Percentiles rank a stretch among this genome's conserved stretches.
phyloP scores from a whole-genome alignment of 2,329 filamentous ascomycete species.

The Sporothrix inflata region DNA sequence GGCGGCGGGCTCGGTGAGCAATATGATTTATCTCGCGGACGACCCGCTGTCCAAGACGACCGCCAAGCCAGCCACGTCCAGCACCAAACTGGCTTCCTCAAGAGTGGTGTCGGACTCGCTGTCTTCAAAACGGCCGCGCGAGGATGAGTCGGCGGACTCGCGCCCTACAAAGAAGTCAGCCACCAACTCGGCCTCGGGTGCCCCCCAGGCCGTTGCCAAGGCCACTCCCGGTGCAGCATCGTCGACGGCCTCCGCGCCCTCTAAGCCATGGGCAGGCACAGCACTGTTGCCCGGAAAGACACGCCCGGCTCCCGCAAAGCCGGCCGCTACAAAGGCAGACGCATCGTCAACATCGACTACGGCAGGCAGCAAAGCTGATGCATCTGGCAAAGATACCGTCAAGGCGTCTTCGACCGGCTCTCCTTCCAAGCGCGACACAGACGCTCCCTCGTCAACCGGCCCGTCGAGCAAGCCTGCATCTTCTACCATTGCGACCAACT shows the following conservation, averaged over 20 bases:
- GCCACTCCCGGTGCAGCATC: constrained; percentile 37
- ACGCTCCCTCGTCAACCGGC: not conserved
- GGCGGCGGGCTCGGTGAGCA: constrained; percentile 22
- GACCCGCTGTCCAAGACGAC: constrained; percentile 19
- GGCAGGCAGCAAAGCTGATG: constrained; percentile 30
- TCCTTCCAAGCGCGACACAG: constrained; percentile 16
- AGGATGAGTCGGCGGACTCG: constrained; percentile 44
- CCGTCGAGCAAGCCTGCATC: not conserved
- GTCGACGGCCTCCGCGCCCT: constrained; percentile 37
- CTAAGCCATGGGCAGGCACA: constrained; percentile 40
- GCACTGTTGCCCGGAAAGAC: constrained; percentile 52
- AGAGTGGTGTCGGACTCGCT: constrained; percentile 35
- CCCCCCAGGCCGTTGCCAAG: constrained; percentile 33
- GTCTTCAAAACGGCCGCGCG: constrained; percentile 44
- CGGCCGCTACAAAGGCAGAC: constrained; percentile 32
- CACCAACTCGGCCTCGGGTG: constrained; percentile 38
- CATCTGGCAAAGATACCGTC: not conserved
- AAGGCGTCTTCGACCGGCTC: constrained; percentile 18
- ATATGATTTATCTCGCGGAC: not conserved
- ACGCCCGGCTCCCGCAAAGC: constrained; percentile 48
- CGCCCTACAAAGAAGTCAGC: constrained; percentile 47
- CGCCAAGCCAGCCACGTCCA: constrained; percentile 31
- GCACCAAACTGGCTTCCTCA: constrained; percentile 13
- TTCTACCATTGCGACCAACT: not conserved
- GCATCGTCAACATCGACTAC: constrained; percentile 13